phyloP scores from a whole-genome alignment of 225 moss, liverwort and hornwort genomes.

The Rhytidiadelphus loreus region DNA sequence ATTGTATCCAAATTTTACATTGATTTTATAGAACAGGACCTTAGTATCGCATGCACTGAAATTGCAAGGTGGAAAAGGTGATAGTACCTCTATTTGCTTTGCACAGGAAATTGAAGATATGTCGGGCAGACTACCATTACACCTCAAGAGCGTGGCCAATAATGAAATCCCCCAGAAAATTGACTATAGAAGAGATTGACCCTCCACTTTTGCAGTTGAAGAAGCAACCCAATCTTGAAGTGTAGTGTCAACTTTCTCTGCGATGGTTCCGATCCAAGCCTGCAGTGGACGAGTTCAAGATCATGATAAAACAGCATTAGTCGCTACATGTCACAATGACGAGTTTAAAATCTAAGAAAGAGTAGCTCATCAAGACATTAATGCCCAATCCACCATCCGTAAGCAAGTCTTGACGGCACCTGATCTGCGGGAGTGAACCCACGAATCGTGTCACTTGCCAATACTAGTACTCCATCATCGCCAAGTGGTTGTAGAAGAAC shows the following conservation, averaged over 20 bases:
- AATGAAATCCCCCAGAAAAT: background rate
- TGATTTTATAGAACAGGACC: background rate
- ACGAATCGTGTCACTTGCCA: constrained; percentile 77
- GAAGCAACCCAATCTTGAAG: constrained; percentile 36
- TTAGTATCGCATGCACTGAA: background rate
- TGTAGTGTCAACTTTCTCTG: constrained; percentile 74
- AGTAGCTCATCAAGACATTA: background rate
- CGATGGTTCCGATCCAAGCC: constrained; percentile 79
- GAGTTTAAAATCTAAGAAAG: background rate
- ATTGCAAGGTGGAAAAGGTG: background rate
- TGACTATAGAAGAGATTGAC: background rate
- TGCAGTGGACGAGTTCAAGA: constrained; percentile 2
- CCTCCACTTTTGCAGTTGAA: background rate
- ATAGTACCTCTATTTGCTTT: background rate
- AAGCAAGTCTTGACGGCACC: constrained; percentile 11
- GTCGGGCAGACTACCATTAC: background rate
- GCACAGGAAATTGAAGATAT: background rate
- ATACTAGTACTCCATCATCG: constrained; percentile 66
- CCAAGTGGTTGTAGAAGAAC: constrained; percentile 80
- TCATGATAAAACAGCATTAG: background rate
- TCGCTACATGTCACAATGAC: background rate
- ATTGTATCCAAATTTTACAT: background rate
- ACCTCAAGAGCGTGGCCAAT: background rate
- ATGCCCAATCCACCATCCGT: background rate
- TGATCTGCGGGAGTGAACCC: constrained; percentile 84